These are phyloP conservation scores for Nectriaceae sp. DNA, from an alignment of 2,329 filamentous ascomycete species.

Conservation along the genomic window DNA sequence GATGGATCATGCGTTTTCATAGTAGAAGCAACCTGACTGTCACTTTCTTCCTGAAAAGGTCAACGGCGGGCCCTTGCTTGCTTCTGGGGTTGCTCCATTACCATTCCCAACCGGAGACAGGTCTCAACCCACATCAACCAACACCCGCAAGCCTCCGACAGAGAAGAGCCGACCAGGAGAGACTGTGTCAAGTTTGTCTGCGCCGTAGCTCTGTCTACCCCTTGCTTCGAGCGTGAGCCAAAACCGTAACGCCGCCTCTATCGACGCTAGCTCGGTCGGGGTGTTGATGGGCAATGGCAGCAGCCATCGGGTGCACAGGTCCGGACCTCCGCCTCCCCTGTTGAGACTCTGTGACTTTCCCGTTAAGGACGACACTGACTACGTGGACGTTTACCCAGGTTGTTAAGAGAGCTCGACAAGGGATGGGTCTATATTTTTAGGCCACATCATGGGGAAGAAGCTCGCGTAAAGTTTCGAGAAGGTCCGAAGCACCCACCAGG, in stretches of 20 bases:
- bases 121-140: slow-evolving; percentile 13
- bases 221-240: slow-evolving; percentile 9
- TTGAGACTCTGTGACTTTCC: not conserved
- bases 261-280: slow-evolving; percentile 9
- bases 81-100: slow-evolving; percentile 23
- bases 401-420: too few species aligned
- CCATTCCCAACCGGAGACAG: slow-evolving; percentile 23
- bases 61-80: slow-evolving; percentile 11
- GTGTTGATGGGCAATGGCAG: slow-evolving; percentile 2
- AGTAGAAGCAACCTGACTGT: not conserved
- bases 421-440: not conserved
- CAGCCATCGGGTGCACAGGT: not conserved
- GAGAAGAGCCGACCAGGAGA: slow-evolving; percentile 14
- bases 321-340: slow-evolving; percentile 1
- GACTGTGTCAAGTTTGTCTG: slow-evolving; percentile 2
- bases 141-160: slow-evolving; percentile 9
- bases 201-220: not conserved
- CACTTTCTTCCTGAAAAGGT: not conserved
- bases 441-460: not conserved
- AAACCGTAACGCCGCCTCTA: not conserved
- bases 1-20: not conserved
- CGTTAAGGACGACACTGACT: not conserved
- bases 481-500: not conserved
- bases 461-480: not conserved
- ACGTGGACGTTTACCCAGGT: too few species aligned